Percentiles rank a stretch among this genome's conserved stretches.
phyloP scores from a whole-genome alignment of 495 filamentous ascomycete genomes.

The Rhizodiscina lignyota region DNA sequence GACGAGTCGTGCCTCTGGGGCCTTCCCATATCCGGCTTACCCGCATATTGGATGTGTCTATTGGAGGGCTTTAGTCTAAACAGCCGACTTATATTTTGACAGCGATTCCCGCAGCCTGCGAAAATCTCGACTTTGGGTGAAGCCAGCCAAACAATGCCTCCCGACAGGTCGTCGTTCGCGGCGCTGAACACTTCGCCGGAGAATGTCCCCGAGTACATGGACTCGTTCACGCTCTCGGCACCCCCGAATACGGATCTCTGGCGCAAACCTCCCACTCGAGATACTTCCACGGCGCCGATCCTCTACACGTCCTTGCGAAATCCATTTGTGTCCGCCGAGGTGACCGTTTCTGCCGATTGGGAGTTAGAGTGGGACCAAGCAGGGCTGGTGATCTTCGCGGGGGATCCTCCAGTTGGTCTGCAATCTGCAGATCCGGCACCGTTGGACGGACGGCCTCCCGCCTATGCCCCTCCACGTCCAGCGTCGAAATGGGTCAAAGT shows the following conservation, averaged over 20 bases:
- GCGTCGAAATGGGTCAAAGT: slow-evolving; percentile 43
- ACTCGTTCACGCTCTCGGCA: slow-evolving; percentile 38
- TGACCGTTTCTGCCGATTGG: slow-evolving; percentile 42
- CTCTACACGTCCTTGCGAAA: slow-evolving; percentile 37
- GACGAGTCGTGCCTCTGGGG: no score
- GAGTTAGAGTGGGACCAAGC: slow-evolving; percentile 47
- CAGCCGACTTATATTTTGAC: no score
- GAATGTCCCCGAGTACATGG: slow-evolving; percentile 35
- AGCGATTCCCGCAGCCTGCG: no score
- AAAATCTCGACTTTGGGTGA: no score
- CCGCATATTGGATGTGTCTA: no score
- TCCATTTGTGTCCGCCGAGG: slow-evolving; percentile 38
- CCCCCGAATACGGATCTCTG: slow-evolving; percentile 33
- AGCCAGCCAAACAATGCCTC: slow-evolving; percentile 31
- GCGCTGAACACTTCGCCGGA: slow-evolving; percentile 32
- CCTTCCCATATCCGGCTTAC: no score
- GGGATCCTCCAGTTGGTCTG: slow-evolving; percentile 16
- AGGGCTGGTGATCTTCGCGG: slow-evolving; percentile 40
- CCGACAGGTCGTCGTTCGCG: slow-evolving; percentile 33
- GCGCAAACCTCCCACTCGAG: slow-evolving; percentile 35
- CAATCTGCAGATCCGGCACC: no score
- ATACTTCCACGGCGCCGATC: slow-evolving; percentile 39
- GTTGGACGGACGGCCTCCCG: no score
- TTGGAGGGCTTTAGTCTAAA: no score
- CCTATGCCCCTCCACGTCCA: slow-evolving; percentile 13